These are phyloP conservation scores for Teunomyces atbi DNA, from an alignment of 805 yeast species.

Conservation along the genomic window DNA sequence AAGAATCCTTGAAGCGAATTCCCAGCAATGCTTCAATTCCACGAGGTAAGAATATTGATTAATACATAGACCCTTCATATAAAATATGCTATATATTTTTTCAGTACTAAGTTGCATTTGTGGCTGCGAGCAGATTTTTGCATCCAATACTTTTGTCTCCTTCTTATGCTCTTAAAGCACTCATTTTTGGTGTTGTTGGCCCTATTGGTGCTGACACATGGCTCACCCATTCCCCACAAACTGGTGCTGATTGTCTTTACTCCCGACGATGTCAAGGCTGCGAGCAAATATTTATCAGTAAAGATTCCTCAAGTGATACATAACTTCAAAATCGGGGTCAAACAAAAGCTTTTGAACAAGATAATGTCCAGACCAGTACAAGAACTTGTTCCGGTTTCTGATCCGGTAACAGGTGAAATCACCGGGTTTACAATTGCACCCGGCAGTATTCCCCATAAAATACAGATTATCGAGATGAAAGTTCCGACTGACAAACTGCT, in stretches of 20 bases:
- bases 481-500: background rate
- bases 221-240: conserved; percentile 2
- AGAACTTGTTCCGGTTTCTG: conserved; percentile 6
- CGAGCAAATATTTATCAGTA: background rate
- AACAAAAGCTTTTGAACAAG: conserved; percentile 8
- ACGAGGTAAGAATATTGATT: background rate
- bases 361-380: conserved; percentile 9
- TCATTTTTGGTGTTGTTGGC: background rate
- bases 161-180: background rate
- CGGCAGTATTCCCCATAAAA: background rate
- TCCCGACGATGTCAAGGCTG: conserved; percentile 7
- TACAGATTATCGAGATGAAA: background rate
- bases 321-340: conserved; percentile 9
- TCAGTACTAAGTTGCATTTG: background rate
- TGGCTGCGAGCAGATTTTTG: background rate
- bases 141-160: background rate
- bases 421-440: background rate
- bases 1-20: conserved; percentile 24
- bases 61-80: background rate
- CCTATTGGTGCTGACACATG: background rate
- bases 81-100: background rate
- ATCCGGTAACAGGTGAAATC: conserved; percentile 6
- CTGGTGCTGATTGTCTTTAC: conserved; percentile 9
- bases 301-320: conserved; percentile 3
- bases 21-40: conserved; percentile 3